These are phyloP conservation scores for Nidula niveotomentosa DNA, from an alignment of 1,284 basidiomycete species.

Conservation along the genomic window DNA sequence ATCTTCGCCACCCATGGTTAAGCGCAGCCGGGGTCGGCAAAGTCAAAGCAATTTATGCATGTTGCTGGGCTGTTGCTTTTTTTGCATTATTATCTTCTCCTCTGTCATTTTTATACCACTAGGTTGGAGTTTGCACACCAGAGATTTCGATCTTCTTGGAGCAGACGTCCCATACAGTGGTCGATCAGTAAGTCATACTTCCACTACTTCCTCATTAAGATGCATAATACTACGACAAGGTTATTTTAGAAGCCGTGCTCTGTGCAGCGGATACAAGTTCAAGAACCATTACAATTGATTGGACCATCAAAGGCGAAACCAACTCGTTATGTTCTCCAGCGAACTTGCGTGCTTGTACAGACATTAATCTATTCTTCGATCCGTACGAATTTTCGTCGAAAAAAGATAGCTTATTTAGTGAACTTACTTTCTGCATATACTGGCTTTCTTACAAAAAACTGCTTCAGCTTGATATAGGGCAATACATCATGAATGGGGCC, in stretches of 20 bases:
- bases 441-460: conserved; percentile 11
- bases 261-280: conserved; percentile 15
- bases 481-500: neutral
- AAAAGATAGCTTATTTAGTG: too few species aligned
- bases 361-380: conserved; percentile 19
- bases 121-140: too few species aligned
- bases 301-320: conserved; percentile 14
- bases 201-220: too few species aligned
- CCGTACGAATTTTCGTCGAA: conserved; percentile 8
- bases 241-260: conserved; percentile 13
- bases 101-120: too few species aligned
- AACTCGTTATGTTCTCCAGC: conserved; percentile 12
- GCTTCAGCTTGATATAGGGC: conserved; percentile 3
- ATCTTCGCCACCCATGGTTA: too few species aligned
- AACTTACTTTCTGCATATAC: neutral
- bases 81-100: too few species aligned
- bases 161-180: too few species aligned
- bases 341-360: conserved; percentile 13
- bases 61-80: too few species aligned
- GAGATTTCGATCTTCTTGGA: too few species aligned
- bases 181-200: too few species aligned
- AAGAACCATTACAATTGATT: conserved; percentile 17
- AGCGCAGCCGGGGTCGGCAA: too few species aligned
- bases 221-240: neutral
- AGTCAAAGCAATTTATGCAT: too few species aligned